Conservation (phyloP, 495 filamentous ascomycete genomes). For the Lindgomyces ingoldianus region DNA sequence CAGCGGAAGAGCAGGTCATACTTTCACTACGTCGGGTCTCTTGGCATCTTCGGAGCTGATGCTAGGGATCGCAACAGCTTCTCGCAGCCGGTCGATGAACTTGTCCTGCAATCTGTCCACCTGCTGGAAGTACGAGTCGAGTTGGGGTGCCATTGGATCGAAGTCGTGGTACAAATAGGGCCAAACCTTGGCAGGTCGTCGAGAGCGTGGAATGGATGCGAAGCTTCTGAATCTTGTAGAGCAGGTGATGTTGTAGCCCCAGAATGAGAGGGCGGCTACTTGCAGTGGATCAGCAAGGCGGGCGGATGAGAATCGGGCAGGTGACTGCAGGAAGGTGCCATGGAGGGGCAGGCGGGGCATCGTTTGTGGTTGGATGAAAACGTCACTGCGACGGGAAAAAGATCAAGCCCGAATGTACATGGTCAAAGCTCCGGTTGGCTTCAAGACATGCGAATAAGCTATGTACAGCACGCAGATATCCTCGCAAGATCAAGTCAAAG, state of each 20-base stretch:
- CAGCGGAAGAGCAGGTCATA: slow-evolving; percentile 42
- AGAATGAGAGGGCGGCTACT: not conserved
- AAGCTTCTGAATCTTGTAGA: not conserved
- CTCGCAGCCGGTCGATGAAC: slow-evolving; percentile 89
- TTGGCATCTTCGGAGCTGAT: slow-evolving; percentile 87
- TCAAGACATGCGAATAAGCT: too few relatives aligned
- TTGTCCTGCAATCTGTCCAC: slow-evolving; percentile 76
- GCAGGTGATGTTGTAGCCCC: not conserved
- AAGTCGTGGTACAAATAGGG: slow-evolving; percentile 45
- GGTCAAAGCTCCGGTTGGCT: not conserved
- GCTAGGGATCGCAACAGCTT: slow-evolving; percentile 94
- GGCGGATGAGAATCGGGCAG: slow-evolving; percentile 13
- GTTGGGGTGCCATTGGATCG: slow-evolving; percentile 43
- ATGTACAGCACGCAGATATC: not conserved
- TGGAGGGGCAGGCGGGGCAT: slow-evolving; percentile 26
- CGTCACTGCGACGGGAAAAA: not conserved
- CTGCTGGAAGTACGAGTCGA: slow-evolving; percentile 47
- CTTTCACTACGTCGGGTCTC: slow-evolving; percentile 80
- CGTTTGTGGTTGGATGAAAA: not conserved
- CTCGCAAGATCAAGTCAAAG: too few relatives aligned
- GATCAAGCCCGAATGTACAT: not conserved
- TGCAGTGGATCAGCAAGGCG: not conserved
- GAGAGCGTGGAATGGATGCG: not conserved
- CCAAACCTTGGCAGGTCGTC: slow-evolving; percentile 30
- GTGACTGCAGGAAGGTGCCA: slow-evolving; percentile 13